Evolutionary conservation across 495 filamentous ascomycete genomes (phyloP).

Genomic region (Trichoderma orchidacearum): DNA sequence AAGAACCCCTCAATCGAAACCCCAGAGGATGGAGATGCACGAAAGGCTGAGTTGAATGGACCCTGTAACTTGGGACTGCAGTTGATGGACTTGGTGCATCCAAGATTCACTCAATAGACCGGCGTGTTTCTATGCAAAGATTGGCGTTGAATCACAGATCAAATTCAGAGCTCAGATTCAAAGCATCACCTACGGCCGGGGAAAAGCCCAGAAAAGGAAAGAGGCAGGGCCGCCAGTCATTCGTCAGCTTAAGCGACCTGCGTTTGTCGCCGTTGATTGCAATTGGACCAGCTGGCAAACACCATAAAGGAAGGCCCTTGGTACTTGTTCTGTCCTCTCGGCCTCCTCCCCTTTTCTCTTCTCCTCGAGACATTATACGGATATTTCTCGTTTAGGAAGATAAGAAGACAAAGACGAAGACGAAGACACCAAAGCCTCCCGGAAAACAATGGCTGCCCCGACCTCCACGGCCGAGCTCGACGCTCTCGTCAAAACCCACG

Average conservation of each 20-base stretch:
- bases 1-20: not conserved
- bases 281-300: not conserved
- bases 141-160: not conserved
- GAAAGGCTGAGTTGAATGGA: too few species aligned
- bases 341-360: not conserved
- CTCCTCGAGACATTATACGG: too few species aligned
- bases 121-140: not conserved
- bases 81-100: too few species aligned
- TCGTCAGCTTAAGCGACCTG: not conserved
- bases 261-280: not conserved
- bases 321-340: not conserved
- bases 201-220: not conserved
- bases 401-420: not conserved
- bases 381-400: not conserved
- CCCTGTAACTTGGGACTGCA: too few species aligned
- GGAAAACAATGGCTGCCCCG: slow-evolving; percentile 13
- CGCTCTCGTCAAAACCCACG: slow-evolving; percentile 23
- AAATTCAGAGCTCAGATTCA: too few species aligned
- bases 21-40: too few species aligned
- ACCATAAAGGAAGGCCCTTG: not conserved
- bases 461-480: slow-evolving; percentile 15
- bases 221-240: not conserved
- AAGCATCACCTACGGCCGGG: not conserved
- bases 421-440: too few species aligned
- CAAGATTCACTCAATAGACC: too few species aligned